phyloP scores from a whole-genome alignment of 2,329 filamentous ascomycete genomes.

The Penicillium glabrum region DNA sequence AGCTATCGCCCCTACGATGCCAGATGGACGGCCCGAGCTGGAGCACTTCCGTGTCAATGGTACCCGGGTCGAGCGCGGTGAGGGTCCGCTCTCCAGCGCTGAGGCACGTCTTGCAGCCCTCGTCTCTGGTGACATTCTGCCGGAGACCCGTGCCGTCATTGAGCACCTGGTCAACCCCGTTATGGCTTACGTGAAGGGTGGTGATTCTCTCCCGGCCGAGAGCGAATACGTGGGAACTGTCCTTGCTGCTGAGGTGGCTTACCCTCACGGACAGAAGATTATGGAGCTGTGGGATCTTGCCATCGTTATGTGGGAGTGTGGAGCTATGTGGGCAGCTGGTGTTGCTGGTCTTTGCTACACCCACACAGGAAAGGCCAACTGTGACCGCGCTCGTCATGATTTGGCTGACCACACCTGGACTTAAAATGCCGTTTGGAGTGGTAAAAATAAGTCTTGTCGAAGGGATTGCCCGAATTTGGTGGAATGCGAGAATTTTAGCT shows the following conservation, averaged over 20 bases:
- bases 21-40: conserved; percentile 7
- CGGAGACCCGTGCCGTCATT: conserved; percentile 8
- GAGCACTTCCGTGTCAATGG: conserved; percentile 12
- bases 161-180: conserved; percentile 10
- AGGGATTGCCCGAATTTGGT: background rate
- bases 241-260: conserved; percentile 8
- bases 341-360: conserved; percentile 14
- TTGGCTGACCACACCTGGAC: conserved; percentile 14
- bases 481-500: background rate
- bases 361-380: conserved; percentile 12
- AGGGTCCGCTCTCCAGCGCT: conserved; percentile 6
- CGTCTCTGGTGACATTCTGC: conserved; percentile 1
- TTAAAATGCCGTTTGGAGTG: background rate
- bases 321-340: conserved; percentile 12
- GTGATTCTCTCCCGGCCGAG: conserved; percentile 8
- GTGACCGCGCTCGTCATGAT: conserved; percentile 12
- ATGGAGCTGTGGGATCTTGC: conserved; percentile 14
- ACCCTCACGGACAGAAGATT: conserved; percentile 13
- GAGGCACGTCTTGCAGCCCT: conserved; percentile 8
- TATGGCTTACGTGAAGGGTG: conserved; percentile 10
- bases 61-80: conserved; percentile 9
- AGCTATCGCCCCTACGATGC: conserved; percentile 8
- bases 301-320: conserved; percentile 17
- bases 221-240: conserved; percentile 10
- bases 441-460: background rate